Conservation (phyloP, 2,329 filamentous ascomycete genomes). For the Coniochaeta pulveracea region DNA sequence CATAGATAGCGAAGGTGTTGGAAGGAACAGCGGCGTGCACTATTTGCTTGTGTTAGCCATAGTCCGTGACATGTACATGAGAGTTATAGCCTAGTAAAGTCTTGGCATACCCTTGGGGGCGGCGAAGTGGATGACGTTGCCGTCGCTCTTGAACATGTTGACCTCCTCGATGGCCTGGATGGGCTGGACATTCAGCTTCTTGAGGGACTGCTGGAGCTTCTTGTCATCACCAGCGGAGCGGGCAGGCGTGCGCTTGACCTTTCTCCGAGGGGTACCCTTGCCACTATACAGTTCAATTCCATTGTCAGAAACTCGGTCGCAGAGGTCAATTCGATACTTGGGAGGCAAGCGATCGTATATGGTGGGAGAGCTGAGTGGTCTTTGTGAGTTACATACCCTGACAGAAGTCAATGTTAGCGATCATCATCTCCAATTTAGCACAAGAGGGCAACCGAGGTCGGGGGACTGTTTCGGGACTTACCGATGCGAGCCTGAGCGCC, state of each 20-base stretch:
- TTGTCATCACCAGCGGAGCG: slow-evolving; percentile 94
- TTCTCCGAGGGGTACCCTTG: slow-evolving; percentile 95
- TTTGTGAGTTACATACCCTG: slow-evolving; percentile 17
- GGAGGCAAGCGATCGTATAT: slow-evolving; percentile 3
- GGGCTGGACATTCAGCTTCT: slow-evolving; percentile 99
- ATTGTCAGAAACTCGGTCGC: slow-evolving; percentile 13
- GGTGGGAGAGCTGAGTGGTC: slow-evolving; percentile 3
- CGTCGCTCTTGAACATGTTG: slow-evolving; percentile 99
- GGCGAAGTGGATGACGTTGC: slow-evolving; percentile 99
- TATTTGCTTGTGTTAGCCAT: slow-evolving; percentile 27
- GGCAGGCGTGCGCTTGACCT: slow-evolving; percentile 96
- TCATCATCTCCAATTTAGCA: slow-evolving; percentile 12
- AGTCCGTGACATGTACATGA: too few species aligned
- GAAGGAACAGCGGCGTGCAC: slow-evolving; percentile 94
- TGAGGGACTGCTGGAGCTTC: slow-evolving; percentile 94
- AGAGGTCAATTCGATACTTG: too few species aligned
- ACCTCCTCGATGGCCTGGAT: slow-evolving; percentile 99
- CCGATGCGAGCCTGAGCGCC: slow-evolving; percentile 50
- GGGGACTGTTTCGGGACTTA: slow-evolving; percentile 32
- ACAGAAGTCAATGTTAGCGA: too few species aligned
- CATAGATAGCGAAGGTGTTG: slow-evolving; percentile 99
- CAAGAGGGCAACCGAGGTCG: slow-evolving; percentile 3
- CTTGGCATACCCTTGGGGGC: slow-evolving; percentile 79
- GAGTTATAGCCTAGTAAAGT: background rate
- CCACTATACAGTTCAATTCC: slow-evolving; percentile 51